phyloP scores from a whole-genome alignment of 2,329 filamentous ascomycete species.

The Epichloe festucae region DNA sequence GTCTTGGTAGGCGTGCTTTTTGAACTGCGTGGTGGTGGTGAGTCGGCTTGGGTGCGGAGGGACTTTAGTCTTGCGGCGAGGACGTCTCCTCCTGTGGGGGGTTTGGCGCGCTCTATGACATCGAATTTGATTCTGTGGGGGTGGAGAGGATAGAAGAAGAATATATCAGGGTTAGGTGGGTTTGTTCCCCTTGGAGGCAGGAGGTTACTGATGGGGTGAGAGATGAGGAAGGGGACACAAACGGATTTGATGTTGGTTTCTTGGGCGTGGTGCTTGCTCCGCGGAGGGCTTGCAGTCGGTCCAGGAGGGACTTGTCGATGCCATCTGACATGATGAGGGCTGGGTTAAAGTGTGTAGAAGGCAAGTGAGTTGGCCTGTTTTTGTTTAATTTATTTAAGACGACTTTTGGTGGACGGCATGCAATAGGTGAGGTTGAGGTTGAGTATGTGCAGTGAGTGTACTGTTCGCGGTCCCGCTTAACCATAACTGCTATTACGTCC shows the following conservation, averaged over 20 bases:
- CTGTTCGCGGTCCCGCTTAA: too few relatives aligned
- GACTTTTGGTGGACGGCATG: too few relatives aligned
- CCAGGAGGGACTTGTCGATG: slow-evolving; percentile 35
- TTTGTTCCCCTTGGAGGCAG: background rate
- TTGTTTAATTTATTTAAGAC: too few relatives aligned
- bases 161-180: background rate
- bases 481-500: too few relatives aligned
- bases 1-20: background rate
- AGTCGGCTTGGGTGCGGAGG: slow-evolving; percentile 29
- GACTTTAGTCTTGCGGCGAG: slow-evolving; percentile 38
- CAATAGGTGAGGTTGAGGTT: too few relatives aligned
- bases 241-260: slow-evolving; percentile 1
- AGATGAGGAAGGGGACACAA: background rate
- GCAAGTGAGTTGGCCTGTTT: too few relatives aligned
- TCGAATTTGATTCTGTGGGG: slow-evolving; percentile 17
- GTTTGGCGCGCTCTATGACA: slow-evolving; percentile 29
- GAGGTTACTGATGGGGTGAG: slow-evolving; percentile 7
- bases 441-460: too few relatives aligned
- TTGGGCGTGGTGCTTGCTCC: slow-evolving; percentile 21
- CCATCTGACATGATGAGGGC: slow-evolving; percentile 18
- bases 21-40: slow-evolving; percentile 9
- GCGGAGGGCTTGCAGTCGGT: slow-evolving; percentile 40
- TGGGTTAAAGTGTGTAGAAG: background rate
- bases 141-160: background rate
- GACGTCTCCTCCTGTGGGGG: slow-evolving; percentile 33